Percentiles rank a stretch among this genome's conserved stretches.
phyloP scores from a whole-genome alignment of 148 eudicot species.

The Gaultheria prostrata region DNA sequence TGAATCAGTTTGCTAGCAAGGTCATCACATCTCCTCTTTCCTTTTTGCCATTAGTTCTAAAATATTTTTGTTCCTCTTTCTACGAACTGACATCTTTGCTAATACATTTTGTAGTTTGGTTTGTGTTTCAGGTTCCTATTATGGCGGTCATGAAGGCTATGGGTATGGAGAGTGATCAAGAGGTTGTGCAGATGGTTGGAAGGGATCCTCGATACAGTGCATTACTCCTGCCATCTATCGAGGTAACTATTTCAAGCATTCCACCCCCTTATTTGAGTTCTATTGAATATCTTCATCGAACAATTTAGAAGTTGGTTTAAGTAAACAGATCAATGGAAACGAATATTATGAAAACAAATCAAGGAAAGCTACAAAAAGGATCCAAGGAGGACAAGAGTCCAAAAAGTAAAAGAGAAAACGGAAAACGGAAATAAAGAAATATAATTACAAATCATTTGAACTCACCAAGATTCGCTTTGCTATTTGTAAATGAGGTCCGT shows the following conservation, averaged over 20 bases:
- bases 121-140: conserved; percentile 71
- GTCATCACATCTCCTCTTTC: conserved; percentile 27
- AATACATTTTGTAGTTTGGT: conserved; percentile 2
- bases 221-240: conserved; percentile 82
- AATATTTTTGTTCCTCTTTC: background rate
- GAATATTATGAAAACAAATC: background rate
- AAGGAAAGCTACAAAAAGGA: background rate
- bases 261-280: background rate
- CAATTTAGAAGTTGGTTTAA: background rate
- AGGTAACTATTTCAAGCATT: conserved; percentile 37
- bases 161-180: conserved; percentile 99
- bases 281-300: background rate
- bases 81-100: conserved; percentile 3
- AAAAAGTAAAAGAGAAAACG: background rate
- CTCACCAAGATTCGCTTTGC: background rate
- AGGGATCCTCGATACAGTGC: conserved; percentile 85
- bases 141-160: conserved; percentile 94
- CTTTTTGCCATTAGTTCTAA: background rate
- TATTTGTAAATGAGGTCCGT: background rate
- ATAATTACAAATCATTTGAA: background rate
- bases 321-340: background rate
- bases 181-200: conserved; percentile 96
- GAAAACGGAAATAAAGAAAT: background rate
- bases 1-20: conserved; percentile 70
- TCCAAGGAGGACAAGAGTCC: background rate